These are phyloP conservation scores for Colletotrichum chlorophyti DNA, from an alignment of 2,329 filamentous ascomycete species.

Conservation along the genomic window DNA sequence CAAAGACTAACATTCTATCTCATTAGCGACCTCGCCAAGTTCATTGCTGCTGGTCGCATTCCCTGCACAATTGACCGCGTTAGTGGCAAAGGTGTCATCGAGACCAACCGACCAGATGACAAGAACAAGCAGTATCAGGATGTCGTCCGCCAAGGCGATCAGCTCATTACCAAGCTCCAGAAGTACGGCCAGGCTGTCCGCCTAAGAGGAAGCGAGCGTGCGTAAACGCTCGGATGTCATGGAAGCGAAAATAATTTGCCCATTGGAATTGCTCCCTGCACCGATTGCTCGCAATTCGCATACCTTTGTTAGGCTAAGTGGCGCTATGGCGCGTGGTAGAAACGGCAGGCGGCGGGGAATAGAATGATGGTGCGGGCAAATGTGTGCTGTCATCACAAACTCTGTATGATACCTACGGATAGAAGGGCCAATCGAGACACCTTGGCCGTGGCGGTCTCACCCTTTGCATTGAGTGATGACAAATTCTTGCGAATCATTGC, in stretches of 20 bases:
- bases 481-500: too few relatives aligned
- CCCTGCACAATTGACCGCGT: constrained; percentile 98
- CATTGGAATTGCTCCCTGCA: background rate
- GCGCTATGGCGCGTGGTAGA: constrained; percentile 11
- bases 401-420: constrained; percentile 41
- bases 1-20: too few relatives aligned
- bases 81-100: constrained; percentile 93
- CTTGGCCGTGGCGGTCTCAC: constrained; percentile 21
- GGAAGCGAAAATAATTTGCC: background rate
- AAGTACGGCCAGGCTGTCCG: constrained; percentile 98
- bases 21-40: constrained; percentile 87
- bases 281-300: background rate
- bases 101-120: constrained; percentile 96
- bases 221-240: constrained; percentile 51
- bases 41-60: constrained; percentile 93
- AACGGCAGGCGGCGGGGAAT: constrained; percentile 10
- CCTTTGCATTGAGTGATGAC: too few relatives aligned
- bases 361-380: constrained; percentile 22
- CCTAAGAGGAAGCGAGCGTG: constrained; percentile 91
- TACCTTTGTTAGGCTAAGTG: background rate
- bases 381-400: constrained; percentile 33
- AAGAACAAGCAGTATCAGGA: constrained; percentile 99
- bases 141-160: constrained; percentile 95
- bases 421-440: constrained; percentile 34
- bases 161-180: constrained; percentile 97